Evolutionary conservation across 2,329 filamentous ascomycete species (phyloP).

Genomic region (Pseudopyrenochaeta lycopersici): DNA sequence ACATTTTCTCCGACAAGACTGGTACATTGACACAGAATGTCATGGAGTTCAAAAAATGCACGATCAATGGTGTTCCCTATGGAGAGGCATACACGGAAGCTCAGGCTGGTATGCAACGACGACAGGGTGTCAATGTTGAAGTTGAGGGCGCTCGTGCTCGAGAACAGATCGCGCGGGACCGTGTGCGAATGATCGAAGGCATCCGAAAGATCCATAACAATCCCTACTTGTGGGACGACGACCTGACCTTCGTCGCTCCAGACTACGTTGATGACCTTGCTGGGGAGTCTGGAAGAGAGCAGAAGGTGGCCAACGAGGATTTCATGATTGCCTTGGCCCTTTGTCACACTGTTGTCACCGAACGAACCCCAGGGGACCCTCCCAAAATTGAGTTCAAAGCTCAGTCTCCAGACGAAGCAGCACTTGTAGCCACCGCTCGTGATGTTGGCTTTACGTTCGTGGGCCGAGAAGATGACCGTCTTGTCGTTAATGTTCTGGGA

Average conservation of each 20-base stretch:
- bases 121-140: conserved; percentile 86
- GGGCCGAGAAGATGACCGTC: conserved; percentile 78
- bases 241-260: conserved; percentile 90
- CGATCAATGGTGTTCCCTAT: conserved; percentile 94
- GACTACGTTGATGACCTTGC: conserved; percentile 85
- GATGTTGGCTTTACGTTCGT: conserved; percentile 96
- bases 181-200: conserved; percentile 73
- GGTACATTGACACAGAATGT: conserved; percentile 91
- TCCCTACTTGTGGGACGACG: conserved; percentile 87
- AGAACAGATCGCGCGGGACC: conserved; percentile 81
- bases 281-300: conserved; percentile 78
- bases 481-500: conserved; percentile 87
- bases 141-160: conserved; percentile 76
- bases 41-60: conserved; percentile 99
- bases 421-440: conserved; percentile 89
- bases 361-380: conserved; percentile 86
- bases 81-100: conserved; percentile 98
- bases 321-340: conserved; percentile 96
- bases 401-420: conserved; percentile 95
- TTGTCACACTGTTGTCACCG: conserved; percentile 96
- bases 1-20: conserved; percentile 97
- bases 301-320: conserved; percentile 79
- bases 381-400: conserved; percentile 95
- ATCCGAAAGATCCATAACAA: conserved; percentile 85
- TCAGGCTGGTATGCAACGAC: conserved; percentile 93